phyloP scores from a whole-genome alignment of 768 basidiomycete genomes.

The Collybia mongolica region DNA sequence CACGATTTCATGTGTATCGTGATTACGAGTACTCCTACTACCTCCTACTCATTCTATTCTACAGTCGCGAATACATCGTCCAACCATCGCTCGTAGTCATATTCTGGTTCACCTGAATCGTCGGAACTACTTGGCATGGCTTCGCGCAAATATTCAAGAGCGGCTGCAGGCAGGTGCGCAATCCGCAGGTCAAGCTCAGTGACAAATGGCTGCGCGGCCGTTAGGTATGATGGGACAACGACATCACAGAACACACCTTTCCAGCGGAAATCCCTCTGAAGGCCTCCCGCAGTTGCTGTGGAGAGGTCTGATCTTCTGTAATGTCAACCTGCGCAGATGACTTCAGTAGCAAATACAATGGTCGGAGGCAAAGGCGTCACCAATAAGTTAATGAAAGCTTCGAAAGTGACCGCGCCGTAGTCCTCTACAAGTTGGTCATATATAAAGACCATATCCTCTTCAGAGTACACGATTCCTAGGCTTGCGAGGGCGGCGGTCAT shows the following conservation, averaged over 20 bases:
- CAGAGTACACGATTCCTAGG: conserved; percentile 90
- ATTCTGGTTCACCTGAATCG: conserved; percentile 62
- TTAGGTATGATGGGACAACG: conserved; percentile 11
- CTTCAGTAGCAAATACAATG: conserved; percentile 2
- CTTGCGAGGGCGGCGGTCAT: conserved; percentile 94
- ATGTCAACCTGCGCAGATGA: conserved; percentile 73
- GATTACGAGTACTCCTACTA: not conserved
- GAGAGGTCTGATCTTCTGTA: conserved; percentile 92
- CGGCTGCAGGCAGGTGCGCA: conserved; percentile 71
- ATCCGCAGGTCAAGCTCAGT: conserved; percentile 91
- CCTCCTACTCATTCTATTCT: conserved; percentile 1
- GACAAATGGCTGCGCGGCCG: conserved; percentile 69
- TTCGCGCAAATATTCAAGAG: conserved; percentile 80
- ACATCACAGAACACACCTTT: conserved; percentile 53
- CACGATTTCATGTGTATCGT: conserved; percentile 1
- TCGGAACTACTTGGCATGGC: conserved; percentile 67
- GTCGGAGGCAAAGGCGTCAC: conserved; percentile 38
- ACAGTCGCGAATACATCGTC: conserved; percentile 65
- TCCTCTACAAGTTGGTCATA: conserved; percentile 76
- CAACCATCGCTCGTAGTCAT: conserved; percentile 83
- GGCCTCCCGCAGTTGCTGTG: conserved; percentile 88
- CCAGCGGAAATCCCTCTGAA: conserved; percentile 91
- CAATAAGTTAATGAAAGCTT: conserved; percentile 92
- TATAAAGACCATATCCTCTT: conserved; percentile 84
- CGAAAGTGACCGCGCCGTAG: conserved; percentile 88